phyloP scores from a whole-genome alignment of 2,329 filamentous ascomycete species.

The Sporothrix luriei region DNA sequence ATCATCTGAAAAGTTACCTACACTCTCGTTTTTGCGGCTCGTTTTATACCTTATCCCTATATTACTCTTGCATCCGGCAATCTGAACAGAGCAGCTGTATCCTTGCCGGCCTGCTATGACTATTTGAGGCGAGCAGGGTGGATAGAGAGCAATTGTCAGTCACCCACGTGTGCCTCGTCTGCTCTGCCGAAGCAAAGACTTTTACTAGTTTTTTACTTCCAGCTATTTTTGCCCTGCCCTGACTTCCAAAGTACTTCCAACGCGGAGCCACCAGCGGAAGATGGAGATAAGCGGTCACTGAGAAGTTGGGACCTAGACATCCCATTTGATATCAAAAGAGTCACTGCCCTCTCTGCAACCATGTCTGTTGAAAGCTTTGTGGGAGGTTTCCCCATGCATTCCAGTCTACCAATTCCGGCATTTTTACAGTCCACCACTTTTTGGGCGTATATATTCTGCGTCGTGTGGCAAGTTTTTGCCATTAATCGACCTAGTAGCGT shows the following conservation, averaged over 20 bases:
- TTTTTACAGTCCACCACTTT: slow-evolving; percentile 51
- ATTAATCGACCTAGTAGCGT: neutral
- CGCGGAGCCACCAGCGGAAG: too few relatives aligned
- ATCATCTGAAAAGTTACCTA: neutral
- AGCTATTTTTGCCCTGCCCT: neutral
- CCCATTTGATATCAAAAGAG: neutral
- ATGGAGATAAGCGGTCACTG: neutral
- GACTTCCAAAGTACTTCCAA: too few relatives aligned
- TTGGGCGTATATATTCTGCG: slow-evolving; percentile 49
- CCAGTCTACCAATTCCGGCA: slow-evolving; percentile 7
- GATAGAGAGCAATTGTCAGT: neutral
- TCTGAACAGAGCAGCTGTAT: neutral
- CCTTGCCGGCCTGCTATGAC: neutral
- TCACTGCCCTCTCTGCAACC: neutral
- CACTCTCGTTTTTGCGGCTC: slow-evolving; percentile 1
- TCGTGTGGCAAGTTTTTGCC: slow-evolving; percentile 49
- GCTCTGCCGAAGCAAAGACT: neutral
- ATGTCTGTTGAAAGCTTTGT: slow-evolving; percentile 28
- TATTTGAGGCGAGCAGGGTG: neutral
- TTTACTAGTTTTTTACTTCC: neutral
- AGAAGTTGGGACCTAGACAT: slow-evolving; percentile 11
- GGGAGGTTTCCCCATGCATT: slow-evolving; percentile 1
- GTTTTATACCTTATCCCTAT: slow-evolving; percentile 13
- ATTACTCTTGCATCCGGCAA: neutral
- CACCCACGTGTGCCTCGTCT: neutral